phyloP scores from a whole-genome alignment of 768 basidiomycete genomes.

The Gloeopeniophorella convolvens region DNA sequence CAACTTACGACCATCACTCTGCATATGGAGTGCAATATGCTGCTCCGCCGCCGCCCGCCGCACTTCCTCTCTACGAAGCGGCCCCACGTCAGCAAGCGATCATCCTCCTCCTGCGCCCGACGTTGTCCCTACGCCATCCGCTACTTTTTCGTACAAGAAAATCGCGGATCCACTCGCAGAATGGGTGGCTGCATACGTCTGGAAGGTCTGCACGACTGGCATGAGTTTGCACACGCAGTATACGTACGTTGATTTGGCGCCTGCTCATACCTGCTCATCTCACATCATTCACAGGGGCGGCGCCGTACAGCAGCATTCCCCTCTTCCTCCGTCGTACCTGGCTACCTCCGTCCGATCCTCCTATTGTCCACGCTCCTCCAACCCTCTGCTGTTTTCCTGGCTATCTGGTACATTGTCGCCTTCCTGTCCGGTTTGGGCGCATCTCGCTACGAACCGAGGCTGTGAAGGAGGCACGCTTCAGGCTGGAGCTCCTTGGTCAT shows the following conservation, averaged over 20 bases:
- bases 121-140: slow-evolving; percentile 39
- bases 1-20: slow-evolving; percentile 14
- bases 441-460: slow-evolving; percentile 44
- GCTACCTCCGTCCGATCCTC: slow-evolving; percentile 62
- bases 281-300: slow-evolving; percentile 7
- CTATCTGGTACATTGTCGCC: slow-evolving; percentile 78
- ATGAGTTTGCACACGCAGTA: slow-evolving; percentile 52
- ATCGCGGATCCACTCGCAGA: slow-evolving; percentile 71
- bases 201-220: slow-evolving; percentile 77
- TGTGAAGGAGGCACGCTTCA: slow-evolving; percentile 56
- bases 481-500: slow-evolving; percentile 49
- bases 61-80: slow-evolving; percentile 20
- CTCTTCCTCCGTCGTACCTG: slow-evolving; percentile 46
- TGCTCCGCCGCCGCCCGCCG: slow-evolving; percentile 18
- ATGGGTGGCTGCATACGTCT: slow-evolving; percentile 74
- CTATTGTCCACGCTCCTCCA: slow-evolving; percentile 74
- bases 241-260: slow-evolving; percentile 39
- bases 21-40: slow-evolving; percentile 23
- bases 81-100: slow-evolving; percentile 25
- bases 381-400: slow-evolving; percentile 72
- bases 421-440: slow-evolving; percentile 63
- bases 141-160: slow-evolving; percentile 57
- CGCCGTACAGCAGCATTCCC: slow-evolving; percentile 34
- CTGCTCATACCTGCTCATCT: neutral
- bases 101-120: slow-evolving; percentile 37